Conservation (phyloP, 176 grass and related monocot species). For the Oryza meyeriana region DNA sequence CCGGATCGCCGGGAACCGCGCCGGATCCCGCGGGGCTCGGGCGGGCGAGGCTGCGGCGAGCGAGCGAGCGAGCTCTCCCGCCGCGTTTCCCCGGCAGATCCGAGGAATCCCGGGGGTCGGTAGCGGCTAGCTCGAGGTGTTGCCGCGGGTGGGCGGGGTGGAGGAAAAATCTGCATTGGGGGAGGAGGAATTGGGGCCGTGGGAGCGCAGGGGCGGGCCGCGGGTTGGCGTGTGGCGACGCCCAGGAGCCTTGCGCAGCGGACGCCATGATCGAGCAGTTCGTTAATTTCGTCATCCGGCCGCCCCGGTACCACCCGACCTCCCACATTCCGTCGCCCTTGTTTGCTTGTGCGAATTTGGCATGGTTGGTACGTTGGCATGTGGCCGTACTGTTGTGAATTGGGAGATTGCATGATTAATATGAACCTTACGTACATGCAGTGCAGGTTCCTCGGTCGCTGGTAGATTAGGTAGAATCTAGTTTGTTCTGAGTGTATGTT, state of each 20-base stretch:
- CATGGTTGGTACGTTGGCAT: background rate
- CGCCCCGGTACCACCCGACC: constrained; percentile 55
- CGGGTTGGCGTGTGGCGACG: background rate
- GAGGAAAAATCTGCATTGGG: background rate
- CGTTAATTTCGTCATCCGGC: constrained; percentile 94
- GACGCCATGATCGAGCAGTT: constrained; percentile 92
- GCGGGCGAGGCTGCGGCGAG: background rate
- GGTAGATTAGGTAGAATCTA: background rate
- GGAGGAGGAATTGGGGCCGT: background rate
- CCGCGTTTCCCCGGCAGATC: constrained; percentile 10
- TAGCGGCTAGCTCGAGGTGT: background rate
- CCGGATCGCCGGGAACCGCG: constrained; percentile 22
- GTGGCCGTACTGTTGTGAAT: constrained; percentile 8
- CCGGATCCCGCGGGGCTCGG: constrained; percentile 24
- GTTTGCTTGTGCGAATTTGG: background rate
- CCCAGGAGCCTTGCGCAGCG: background rate
- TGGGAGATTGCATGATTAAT: background rate
- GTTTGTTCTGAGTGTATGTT: background rate
- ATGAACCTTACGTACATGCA: background rate
- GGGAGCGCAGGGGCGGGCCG: constrained; percentile 1
- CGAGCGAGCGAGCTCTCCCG: constrained; percentile 14
- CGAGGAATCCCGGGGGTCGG: background rate
- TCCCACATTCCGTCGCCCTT: background rate
- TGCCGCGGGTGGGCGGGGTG: background rate
- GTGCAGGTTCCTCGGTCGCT: background rate